Percentiles rank a stretch among this genome's conserved stretches.
Evolutionary conservation across 345 rosid species (phyloP).

Genomic region (Citrus hindsii): DNA sequence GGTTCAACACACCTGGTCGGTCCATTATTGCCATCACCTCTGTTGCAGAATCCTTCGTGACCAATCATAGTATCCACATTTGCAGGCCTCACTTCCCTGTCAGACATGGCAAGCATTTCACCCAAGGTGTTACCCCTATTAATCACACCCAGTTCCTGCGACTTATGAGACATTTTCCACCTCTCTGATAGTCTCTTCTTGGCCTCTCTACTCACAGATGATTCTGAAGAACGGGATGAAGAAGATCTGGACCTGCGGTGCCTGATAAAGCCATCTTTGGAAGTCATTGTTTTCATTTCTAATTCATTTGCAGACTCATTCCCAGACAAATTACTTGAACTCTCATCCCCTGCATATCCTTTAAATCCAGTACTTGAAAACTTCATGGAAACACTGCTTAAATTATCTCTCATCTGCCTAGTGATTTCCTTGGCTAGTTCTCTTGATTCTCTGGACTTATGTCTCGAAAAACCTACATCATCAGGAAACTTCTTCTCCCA

Average conservation of each 20-base stretch:
- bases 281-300: constrained; percentile 38
- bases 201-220: constrained; percentile 83
- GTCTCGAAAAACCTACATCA: constrained; percentile 45
- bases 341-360: constrained; percentile 79
- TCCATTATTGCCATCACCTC: constrained; percentile 22
- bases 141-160: constrained; percentile 47
- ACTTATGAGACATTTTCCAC: constrained; percentile 80
- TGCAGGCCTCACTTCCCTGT: constrained; percentile 40
- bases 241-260: constrained; percentile 36
- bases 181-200: constrained; percentile 91
- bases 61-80: constrained; percentile 32
- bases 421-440: constrained; percentile 65
- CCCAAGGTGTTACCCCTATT: constrained; percentile 72
- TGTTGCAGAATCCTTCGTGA: constrained; percentile 30
- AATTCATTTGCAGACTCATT: constrained; percentile 73
- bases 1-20: constrained; percentile 46
- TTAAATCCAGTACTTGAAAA: constrained; percentile 45
- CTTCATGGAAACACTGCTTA: constrained; percentile 35
- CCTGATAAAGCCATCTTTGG: constrained; percentile 40
- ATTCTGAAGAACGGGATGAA: constrained; percentile 50
- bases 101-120: constrained; percentile 90
- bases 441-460: constrained; percentile 61
- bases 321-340: constrained; percentile 62
- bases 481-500: constrained; percentile 35
- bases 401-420: constrained; percentile 53